Percentiles rank a stretch among this genome's conserved stretches.
Conservation (phyloP, 768 basidiomycete genomes). For the Naganishia vishniacii region DNA sequence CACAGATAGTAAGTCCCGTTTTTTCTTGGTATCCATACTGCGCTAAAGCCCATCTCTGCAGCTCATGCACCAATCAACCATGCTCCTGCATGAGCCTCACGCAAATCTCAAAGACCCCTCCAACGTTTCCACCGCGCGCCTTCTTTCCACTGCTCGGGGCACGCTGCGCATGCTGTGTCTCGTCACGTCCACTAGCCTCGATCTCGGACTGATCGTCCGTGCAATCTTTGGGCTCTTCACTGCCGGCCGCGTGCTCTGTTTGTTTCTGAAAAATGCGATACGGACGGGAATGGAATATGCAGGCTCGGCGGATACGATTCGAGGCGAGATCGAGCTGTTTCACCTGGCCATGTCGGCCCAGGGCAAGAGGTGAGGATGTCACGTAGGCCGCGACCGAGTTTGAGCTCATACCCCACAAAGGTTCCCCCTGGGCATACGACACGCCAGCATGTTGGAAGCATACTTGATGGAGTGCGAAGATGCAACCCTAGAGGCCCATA, state of each 20-base stretch:
- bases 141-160: conserved; percentile 20
- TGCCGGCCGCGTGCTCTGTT: conserved; percentile 22
- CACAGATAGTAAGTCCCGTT: conserved; percentile 21
- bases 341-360: conserved; percentile 24
- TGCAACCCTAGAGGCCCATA: conserved; percentile 1
- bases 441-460: conserved; percentile 20
- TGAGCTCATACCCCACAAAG: background rate
- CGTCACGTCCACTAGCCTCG: conserved; percentile 20
- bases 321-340: conserved; percentile 28
- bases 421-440: conserved; percentile 22
- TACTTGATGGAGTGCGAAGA: conserved; percentile 7
- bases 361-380: conserved; percentile 19
- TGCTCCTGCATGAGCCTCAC: conserved; percentile 26
- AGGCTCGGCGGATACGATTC: conserved; percentile 12
- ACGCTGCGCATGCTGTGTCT: conserved; percentile 27
- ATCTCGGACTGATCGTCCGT: conserved; percentile 14
- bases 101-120: conserved; percentile 17
- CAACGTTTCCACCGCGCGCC: conserved; percentile 21
- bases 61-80: conserved; percentile 22
- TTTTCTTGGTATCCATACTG: too few species aligned
- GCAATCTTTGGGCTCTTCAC: conserved; percentile 20
- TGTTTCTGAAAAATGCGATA: conserved; percentile 20
- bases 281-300: conserved; percentile 20
- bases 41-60: conserved; percentile 1
- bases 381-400: background rate